These are phyloP conservation scores for Suillus cothurnatus DNA, from an alignment of 768 basidiomycete genomes.

Conservation along the genomic window DNA sequence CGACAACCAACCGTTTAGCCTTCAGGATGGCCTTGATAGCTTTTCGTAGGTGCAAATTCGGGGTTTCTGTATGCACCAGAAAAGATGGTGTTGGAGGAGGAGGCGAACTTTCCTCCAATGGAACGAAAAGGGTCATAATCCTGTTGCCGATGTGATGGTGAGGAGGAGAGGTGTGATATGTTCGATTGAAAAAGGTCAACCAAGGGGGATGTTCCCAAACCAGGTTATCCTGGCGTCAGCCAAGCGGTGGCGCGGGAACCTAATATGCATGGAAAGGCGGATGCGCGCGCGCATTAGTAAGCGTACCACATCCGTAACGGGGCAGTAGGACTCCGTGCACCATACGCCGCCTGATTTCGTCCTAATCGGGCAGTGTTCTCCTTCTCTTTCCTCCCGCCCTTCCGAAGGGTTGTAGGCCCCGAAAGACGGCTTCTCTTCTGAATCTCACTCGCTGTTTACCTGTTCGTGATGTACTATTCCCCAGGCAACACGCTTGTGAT, in stretches of 20 bases:
- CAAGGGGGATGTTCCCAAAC: conserved; percentile 23
- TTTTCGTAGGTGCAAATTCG: conserved; percentile 49
- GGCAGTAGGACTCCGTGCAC: no score
- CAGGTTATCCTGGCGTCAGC: conserved; percentile 10
- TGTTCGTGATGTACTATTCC: neutral
- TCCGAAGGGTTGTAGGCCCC: no score
- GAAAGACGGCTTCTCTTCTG: no score
- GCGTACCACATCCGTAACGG: no score
- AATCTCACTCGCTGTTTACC: no score
- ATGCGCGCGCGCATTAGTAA: no score
- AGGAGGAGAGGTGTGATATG: conserved; percentile 18
- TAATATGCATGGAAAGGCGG: no score
- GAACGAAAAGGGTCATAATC: conserved; percentile 65
- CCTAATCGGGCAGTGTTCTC: no score
- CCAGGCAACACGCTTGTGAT: conserved; percentile 2
- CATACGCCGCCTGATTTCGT: no score
- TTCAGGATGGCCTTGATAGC: conserved; percentile 71
- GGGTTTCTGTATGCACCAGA: conserved; percentile 49
- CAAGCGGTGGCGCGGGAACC: conserved; percentile 35
- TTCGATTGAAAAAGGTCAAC: conserved; percentile 19
- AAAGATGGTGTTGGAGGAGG: conserved; percentile 59
- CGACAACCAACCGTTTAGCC: conserved; percentile 82
- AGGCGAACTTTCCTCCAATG: conserved; percentile 51
- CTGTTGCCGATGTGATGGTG: conserved; percentile 28
- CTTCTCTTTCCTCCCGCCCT: no score